These are phyloP conservation scores for Diaporthe capsici DNA, from an alignment of 2,329 filamentous ascomycete species.

Conservation along the genomic window DNA sequence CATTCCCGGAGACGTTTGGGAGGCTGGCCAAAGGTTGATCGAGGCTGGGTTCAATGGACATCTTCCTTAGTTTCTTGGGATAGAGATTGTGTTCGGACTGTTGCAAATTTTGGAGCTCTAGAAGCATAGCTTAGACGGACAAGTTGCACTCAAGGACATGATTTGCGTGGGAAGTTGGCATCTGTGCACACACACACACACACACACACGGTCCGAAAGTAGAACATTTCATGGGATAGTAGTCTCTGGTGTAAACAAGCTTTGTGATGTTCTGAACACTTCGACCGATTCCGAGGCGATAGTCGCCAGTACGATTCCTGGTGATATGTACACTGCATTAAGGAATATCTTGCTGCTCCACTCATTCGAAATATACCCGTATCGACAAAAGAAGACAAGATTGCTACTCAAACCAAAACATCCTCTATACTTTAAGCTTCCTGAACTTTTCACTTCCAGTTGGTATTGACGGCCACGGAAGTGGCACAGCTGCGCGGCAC, in stretches of 20 bases:
- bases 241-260: background rate
- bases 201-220: background rate
- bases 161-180: background rate
- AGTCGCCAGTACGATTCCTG: background rate
- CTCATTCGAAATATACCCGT: background rate
- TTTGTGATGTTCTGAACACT: background rate
- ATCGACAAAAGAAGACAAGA: background rate
- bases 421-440: background rate
- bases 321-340: background rate
- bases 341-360: background rate
- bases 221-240: background rate
- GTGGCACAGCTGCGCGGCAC: constrained; percentile 47
- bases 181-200: background rate
- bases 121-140: background rate
- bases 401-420: background rate
- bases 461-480: constrained; percentile 44
- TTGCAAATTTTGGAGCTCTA: background rate
- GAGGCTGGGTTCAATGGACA: constrained; percentile 55
- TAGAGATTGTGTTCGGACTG: background rate
- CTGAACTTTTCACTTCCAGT: constrained; percentile 46
- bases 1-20: constrained; percentile 58
- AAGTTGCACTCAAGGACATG: background rate
- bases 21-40: constrained; percentile 57
- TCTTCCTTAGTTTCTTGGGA: constrained; percentile 49
- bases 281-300: background rate